A percentile compares a stretch with the other conserved stretches of the same genome.
These are phyloP conservation scores for Linnemannia elongata DNA, from an alignment of 192 early-diverging fungal genomes.

Conservation along the genomic window DNA sequence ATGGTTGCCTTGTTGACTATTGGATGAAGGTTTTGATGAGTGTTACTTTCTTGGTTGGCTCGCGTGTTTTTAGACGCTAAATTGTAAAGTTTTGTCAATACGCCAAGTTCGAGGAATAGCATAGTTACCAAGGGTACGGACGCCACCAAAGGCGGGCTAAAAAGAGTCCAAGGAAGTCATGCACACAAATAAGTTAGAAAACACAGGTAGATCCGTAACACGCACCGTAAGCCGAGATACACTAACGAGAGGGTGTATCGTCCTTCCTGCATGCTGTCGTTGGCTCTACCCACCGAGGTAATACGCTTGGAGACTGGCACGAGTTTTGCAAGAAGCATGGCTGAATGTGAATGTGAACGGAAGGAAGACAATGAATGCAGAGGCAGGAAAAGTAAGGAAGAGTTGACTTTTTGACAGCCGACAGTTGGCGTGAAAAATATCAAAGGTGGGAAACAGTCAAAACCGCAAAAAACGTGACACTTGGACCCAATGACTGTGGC, in stretches of 20 bases:
- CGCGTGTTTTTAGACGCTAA: not conserved
- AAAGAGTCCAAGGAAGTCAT: not conserved
- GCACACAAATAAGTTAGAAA: not conserved
- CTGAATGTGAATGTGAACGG: not conserved
- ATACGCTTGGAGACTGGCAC: slow-evolving; percentile 46
- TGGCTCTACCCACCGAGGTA: slow-evolving; percentile 22
- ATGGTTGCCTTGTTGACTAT: slow-evolving; percentile 77
- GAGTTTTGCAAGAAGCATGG: slow-evolving; percentile 35
- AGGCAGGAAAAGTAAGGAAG: not conserved
- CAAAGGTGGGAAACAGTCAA: not conserved
- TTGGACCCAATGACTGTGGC: not conserved
- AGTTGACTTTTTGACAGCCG: not conserved
- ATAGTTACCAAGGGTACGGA: slow-evolving; percentile 37
- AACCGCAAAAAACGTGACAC: not conserved
- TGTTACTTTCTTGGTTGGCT: not conserved
- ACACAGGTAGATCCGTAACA: not conserved
- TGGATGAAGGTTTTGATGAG: too few species aligned
- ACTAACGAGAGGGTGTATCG: not conserved
- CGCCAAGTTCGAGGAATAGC: too few species aligned
- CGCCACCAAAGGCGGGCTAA: slow-evolving; percentile 33
- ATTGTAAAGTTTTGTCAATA: too few species aligned
- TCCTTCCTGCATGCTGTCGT: not conserved
- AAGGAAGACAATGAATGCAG: not conserved
- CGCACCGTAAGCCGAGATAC: too few species aligned
- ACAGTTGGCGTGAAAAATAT: not conserved